Evolutionary conservation across 2,329 filamentous ascomycete genomes (phyloP).

Genomic region (Curvularia lunata): DNA sequence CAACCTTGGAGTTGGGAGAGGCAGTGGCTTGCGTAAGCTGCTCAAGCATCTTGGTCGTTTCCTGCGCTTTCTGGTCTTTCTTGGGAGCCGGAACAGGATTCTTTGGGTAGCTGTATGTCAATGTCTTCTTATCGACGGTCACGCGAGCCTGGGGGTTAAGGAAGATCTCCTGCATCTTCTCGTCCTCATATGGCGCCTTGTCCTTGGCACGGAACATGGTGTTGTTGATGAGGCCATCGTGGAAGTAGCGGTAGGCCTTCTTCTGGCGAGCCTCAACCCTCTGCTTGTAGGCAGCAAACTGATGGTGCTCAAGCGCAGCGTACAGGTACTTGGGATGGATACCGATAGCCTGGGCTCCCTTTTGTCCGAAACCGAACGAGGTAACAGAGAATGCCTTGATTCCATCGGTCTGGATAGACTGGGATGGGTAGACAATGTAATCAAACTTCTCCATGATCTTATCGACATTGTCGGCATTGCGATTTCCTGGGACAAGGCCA

Average conservation of each 20-base stretch:
- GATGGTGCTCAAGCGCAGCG: slow-evolving; percentile 86
- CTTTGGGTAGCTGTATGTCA: slow-evolving; percentile 73
- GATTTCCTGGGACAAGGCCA: slow-evolving; percentile 93
- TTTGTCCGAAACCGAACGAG: slow-evolving; percentile 98
- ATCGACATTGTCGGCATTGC: slow-evolving; percentile 97
- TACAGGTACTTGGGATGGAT: slow-evolving; percentile 96
- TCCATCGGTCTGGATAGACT: slow-evolving; percentile 94
- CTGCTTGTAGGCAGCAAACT: slow-evolving; percentile 79
- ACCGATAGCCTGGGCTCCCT: slow-evolving; percentile 96
- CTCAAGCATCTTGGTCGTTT: slow-evolving; percentile 78
- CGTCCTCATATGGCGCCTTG: slow-evolving; percentile 86
- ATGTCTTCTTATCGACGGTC: slow-evolving; percentile 81
- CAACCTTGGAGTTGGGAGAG: slow-evolving; percentile 72
- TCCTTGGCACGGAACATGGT: slow-evolving; percentile 95
- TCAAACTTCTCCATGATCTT: slow-evolving; percentile 97
- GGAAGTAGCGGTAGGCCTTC: slow-evolving; percentile 98
- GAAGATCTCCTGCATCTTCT: slow-evolving; percentile 85
- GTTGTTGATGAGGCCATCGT: slow-evolving; percentile 98
- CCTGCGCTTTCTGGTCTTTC: slow-evolving; percentile 62
- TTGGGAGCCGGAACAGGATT: slow-evolving; percentile 63
- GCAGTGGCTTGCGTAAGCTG: slow-evolving; percentile 72
- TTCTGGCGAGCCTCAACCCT: slow-evolving; percentile 95
- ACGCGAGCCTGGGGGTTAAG: slow-evolving; percentile 94
- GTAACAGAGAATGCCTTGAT: slow-evolving; percentile 99
- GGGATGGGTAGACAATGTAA: slow-evolving; percentile 95